phyloP scores from a whole-genome alignment of 1,284 basidiomycete genomes.

The Schizopora paradoxa region DNA sequence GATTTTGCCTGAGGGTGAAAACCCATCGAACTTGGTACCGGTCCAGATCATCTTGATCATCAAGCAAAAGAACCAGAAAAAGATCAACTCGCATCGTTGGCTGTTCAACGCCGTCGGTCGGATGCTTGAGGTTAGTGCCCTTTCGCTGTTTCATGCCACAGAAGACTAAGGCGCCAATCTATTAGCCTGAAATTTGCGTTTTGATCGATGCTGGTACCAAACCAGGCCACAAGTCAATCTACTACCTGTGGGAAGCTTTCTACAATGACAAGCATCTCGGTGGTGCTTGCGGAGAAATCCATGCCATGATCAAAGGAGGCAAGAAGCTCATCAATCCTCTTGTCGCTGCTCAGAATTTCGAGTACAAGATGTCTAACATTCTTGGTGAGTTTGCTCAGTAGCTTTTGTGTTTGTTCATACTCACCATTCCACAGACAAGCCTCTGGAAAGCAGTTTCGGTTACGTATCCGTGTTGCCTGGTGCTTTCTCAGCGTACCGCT shows the following conservation, averaged over 20 bases:
- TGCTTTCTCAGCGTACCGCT: slow-evolving; percentile 95
- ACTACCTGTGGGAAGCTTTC: slow-evolving; percentile 94
- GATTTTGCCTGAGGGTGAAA: slow-evolving; percentile 83
- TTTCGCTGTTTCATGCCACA: background rate
- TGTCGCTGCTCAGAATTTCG: slow-evolving; percentile 95
- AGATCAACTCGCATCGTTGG: slow-evolving; percentile 97
- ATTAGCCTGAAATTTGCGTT: slow-evolving; percentile 83
- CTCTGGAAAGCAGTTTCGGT: slow-evolving; percentile 91
- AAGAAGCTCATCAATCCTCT: slow-evolving; percentile 91
- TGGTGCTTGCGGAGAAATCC: slow-evolving; percentile 87
- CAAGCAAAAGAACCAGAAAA: slow-evolving; percentile 97
- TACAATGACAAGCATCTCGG: slow-evolving; percentile 74
- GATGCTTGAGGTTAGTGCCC: slow-evolving; percentile 57
- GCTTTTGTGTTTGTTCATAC: slow-evolving; percentile 1
- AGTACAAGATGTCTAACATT: slow-evolving; percentile 98
- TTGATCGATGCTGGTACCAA: slow-evolving; percentile 94
- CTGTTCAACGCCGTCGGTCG: slow-evolving; percentile 94
- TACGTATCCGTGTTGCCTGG: slow-evolving; percentile 95
- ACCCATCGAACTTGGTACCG: slow-evolving; percentile 88
- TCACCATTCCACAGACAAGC: slow-evolving; percentile 58
- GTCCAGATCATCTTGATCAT: slow-evolving; percentile 94
- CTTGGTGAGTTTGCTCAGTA: slow-evolving; percentile 48
- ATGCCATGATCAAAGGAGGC: slow-evolving; percentile 92
- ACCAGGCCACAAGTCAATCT: slow-evolving; percentile 94
- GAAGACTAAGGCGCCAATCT: slow-evolving; percentile 8